phyloP scores from a whole-genome alignment of 495 filamentous ascomycete species.

The Saxophila tyrrhenica region DNA sequence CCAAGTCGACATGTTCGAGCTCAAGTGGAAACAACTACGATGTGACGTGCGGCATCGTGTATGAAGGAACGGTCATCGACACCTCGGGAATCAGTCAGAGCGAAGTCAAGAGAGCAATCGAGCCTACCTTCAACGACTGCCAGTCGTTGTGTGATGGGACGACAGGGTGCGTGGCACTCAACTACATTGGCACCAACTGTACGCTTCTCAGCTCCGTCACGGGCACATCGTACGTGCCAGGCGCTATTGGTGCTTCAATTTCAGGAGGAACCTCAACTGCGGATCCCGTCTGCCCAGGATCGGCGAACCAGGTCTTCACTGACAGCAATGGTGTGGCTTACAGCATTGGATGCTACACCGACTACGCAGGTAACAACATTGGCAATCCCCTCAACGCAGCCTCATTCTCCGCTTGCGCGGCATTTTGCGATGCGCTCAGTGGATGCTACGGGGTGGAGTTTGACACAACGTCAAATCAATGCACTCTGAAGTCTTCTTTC shows the following conservation, averaged over 20 bases:
- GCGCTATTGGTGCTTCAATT: constrained; percentile 2
- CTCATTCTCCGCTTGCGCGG: constrained; percentile 2
- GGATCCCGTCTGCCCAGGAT: constrained; percentile 1
- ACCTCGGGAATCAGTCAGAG: background rate
- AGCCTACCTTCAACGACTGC: constrained; percentile 6
- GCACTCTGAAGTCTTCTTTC: constrained; percentile 10
- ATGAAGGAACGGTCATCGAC: constrained; percentile 11
- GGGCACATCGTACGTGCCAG: background rate
- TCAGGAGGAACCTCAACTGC: background rate
- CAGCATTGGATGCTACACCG: constrained; percentile 7
- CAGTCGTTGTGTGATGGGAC: constrained; percentile 8
- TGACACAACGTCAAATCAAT: background rate
- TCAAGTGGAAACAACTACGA: constrained; percentile 8
- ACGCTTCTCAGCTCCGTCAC: constrained; percentile 6
- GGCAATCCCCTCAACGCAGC: constrained; percentile 1
- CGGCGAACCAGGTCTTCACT: background rate
- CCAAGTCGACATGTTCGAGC: constrained; percentile 5
- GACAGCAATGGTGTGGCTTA: background rate
- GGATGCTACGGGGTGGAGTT: constrained; percentile 9
- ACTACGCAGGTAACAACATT: constrained; percentile 8
- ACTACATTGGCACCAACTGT: constrained; percentile 11
- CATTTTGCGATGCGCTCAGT: constrained; percentile 9
- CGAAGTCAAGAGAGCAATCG: background rate
- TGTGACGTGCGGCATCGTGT: constrained; percentile 4
- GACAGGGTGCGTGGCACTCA: constrained; percentile 9